phyloP scores from a whole-genome alignment of 1,284 basidiomycete genomes.

The Melampsora occidentalis region DNA sequence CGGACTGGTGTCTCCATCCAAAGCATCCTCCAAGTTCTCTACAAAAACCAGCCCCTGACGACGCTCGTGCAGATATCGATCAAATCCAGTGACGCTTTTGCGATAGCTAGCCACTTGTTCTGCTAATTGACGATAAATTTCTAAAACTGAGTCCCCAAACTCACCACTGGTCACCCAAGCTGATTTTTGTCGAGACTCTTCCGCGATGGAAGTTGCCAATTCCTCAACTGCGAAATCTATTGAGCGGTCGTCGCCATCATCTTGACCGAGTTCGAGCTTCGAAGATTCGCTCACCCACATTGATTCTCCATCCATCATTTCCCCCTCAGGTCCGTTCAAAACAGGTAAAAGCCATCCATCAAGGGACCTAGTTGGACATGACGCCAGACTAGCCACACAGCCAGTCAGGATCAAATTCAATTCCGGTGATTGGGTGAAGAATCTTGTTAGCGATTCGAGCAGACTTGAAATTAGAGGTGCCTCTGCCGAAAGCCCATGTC shows the following conservation, averaged over 20 bases:
- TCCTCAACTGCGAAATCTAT: constrained; percentile 70
- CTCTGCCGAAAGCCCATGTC: constrained; percentile 45
- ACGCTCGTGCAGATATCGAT: constrained; percentile 77
- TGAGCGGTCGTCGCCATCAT: constrained; percentile 70
- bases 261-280: constrained; percentile 51
- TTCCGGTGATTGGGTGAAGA: constrained; percentile 51
- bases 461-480: constrained; percentile 49
- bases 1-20: constrained; percentile 53
- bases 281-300: constrained; percentile 12
- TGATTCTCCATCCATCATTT: constrained; percentile 18
- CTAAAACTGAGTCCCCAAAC: constrained; percentile 43
- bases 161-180: background rate
- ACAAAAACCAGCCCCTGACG: constrained; percentile 84
- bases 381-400: constrained; percentile 47
- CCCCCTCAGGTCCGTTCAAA: background rate
- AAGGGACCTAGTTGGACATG: constrained; percentile 49
- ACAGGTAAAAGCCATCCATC: constrained; percentile 49
- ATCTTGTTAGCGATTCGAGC: constrained; percentile 45
- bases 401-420: constrained; percentile 51
- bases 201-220: constrained; percentile 55
- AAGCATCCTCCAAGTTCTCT: constrained; percentile 86
- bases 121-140: constrained; percentile 47
- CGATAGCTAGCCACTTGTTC: constrained; percentile 71
- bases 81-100: constrained; percentile 71
- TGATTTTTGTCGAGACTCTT: constrained; percentile 1